Conservation (phyloP, 495 filamentous ascomycete species). For the Aspergillus saccharolyticus region DNA sequence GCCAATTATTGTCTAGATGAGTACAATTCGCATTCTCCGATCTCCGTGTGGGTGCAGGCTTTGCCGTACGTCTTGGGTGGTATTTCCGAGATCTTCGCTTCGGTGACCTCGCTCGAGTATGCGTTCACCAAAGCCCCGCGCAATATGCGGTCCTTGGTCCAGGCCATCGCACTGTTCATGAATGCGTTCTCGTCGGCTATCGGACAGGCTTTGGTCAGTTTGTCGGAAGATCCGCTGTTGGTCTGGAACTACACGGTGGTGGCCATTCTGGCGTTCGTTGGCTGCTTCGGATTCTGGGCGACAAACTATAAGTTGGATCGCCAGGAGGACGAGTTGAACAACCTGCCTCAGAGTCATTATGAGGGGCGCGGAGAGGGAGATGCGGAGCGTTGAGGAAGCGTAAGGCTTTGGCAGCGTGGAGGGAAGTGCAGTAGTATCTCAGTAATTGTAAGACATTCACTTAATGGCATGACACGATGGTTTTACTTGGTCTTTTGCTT, state of each 20-base stretch:
- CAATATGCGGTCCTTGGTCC: conserved; percentile 72
- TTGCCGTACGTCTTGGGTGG: conserved; percentile 61
- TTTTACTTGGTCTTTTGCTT: conserved; percentile 6
- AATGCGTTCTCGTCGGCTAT: conserved; percentile 65
- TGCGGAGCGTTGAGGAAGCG: conserved; percentile 17
- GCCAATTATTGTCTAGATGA: conserved; percentile 43
- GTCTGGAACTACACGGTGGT: conserved; percentile 59
- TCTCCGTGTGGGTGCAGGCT: conserved; percentile 61
- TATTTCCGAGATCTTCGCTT: conserved; percentile 70
- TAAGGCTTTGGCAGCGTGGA: not conserved
- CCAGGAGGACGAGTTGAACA: conserved; percentile 62
- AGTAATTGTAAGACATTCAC: not conserved
- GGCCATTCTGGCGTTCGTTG: conserved; percentile 56
- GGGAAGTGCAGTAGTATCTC: not conserved
- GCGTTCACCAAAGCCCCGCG: conserved; percentile 75
- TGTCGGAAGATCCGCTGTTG: conserved; percentile 65
- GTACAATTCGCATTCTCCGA: conserved; percentile 32
- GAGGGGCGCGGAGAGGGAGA: conserved; percentile 6
- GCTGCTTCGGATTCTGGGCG: conserved; percentile 58
- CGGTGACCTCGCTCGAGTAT: conserved; percentile 62
- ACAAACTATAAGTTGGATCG: conserved; percentile 53
- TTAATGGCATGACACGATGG: not conserved
- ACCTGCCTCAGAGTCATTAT: conserved; percentile 24
- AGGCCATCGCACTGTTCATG: conserved; percentile 62
- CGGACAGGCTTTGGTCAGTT: conserved; percentile 59